phyloP scores from a whole-genome alignment of 2,329 filamentous ascomycete species.

The Fusarium chuoi region DNA sequence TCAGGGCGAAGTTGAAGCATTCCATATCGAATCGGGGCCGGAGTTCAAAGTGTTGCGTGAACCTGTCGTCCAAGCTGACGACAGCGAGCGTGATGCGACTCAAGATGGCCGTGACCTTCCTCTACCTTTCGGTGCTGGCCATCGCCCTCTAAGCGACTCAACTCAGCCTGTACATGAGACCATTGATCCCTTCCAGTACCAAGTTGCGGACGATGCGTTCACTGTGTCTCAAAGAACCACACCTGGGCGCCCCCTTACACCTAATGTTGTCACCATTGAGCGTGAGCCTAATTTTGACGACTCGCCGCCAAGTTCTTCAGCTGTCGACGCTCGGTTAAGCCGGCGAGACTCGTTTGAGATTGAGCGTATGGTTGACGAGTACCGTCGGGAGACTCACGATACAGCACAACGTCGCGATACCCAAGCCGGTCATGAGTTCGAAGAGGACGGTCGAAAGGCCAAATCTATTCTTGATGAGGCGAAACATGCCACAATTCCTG shows the following conservation, averaged over 20 bases:
- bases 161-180: slow-evolving; percentile 44
- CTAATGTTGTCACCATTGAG: slow-evolving; percentile 63
- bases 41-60: slow-evolving; percentile 43
- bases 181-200: slow-evolving; percentile 69
- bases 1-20: slow-evolving; percentile 42
- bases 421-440: slow-evolving; percentile 41
- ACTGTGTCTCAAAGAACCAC: slow-evolving; percentile 54
- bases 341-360: slow-evolving; percentile 63
- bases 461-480: slow-evolving; percentile 58
- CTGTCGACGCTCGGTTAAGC: slow-evolving; percentile 54
- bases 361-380: slow-evolving; percentile 49
- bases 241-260: slow-evolving; percentile 58
- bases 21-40: slow-evolving; percentile 43
- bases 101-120: slow-evolving; percentile 45
- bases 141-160: slow-evolving; percentile 40
- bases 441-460: slow-evolving; percentile 57
- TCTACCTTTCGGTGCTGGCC: slow-evolving; percentile 43
- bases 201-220: slow-evolving; percentile 64
- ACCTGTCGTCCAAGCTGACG: slow-evolving; percentile 37
- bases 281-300: slow-evolving; percentile 63
- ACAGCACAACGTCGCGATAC: slow-evolving; percentile 32
- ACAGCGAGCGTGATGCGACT: slow-evolving; percentile 37
- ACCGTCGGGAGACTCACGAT: slow-evolving; percentile 39
- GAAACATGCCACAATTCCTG: slow-evolving; percentile 59
- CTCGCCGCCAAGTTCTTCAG: slow-evolving; percentile 43